Base-by-base conservation (phyloP, 2,329 filamentous ascomycete species). In the Aspergillus clavatus region DNA sequence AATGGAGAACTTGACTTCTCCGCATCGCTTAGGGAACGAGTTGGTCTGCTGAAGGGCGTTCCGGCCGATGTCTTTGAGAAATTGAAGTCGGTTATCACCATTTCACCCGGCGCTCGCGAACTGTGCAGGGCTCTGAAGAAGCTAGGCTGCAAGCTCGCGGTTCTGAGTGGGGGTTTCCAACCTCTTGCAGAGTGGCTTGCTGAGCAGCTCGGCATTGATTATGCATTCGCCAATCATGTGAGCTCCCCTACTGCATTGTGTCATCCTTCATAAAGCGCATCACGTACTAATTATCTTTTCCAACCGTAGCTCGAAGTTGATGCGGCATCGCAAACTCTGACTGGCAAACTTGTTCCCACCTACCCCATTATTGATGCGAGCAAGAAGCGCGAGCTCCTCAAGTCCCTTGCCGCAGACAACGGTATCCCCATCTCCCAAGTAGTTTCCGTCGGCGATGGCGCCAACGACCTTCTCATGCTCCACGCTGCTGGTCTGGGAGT, bases 1-100 rank as follows among this genome's bases (percentile, higher is more conserved):
- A 84, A 91, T 55, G 93, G 93, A 48, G 90, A 97, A 72, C 76
- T 97, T 27, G 90, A 96, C 66, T 98, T 98, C 57, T 83, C 90
- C 42, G 80, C 81, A 0, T 90, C 87, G 1, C 82, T 98, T 61
- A 82, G 83, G 46, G 87, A 87, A 64, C 80, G 93, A 16, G 89
- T 94, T 22, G 78, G 78, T 31, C 76, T 97, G 35, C 79, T 98
- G 31, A 86, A 84, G 57, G 91, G 90, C 24, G 82, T 96, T 6
- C 82, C 87, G 0, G 82, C 79, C 7, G 80, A 80, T 45, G 84
- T 97, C 12, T 95, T 94, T 58, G 82, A 89, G 47, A 79, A 85
- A 48, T 75, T 98, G 29, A 83, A 85, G 56, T 75, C 80, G 0
- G 77, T 85, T 0, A 81, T 98, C 43, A 84, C 86, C 19, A 83